Evolutionary conservation across 1,139 yeast genomes (phyloP), one percentile per base, ranked within the genome.

Genomic region (Candida tetrigidarum): DNA sequence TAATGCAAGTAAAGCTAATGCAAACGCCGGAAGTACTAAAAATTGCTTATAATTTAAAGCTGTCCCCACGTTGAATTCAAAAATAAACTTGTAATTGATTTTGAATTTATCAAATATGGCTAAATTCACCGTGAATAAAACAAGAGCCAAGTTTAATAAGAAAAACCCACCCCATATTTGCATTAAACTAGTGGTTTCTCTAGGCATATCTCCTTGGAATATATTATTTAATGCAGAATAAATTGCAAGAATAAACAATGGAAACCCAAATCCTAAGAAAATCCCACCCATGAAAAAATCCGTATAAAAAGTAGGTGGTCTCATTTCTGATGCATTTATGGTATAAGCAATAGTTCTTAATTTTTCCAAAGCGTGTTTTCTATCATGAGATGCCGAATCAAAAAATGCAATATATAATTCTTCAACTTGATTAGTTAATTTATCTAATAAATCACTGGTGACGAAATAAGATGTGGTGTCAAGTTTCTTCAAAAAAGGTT

Each of bases 151-250:
- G 36, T 78, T 71, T 5, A 86, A 64, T 46, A 91, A 59, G 52
- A 91, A 80, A 62, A 90, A 90, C 1, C 98, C 98, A 5, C 85
- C 97, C 96, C 97, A 93, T 4, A 93, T 76, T 57, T 95, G 98
- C 39, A 93, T 64, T 47, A 92, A 60, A 48, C 67, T 84, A 39
- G 66, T 67, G 0, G 83, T 87, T 50, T 80, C 84, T n/a, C n/a
- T n/a, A 1, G 81, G 79, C 12, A 79, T 59, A 2, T 63, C 60
- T 1, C 63, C 62, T 32, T 56, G 56, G 7, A 76, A 35, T 0
- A 81, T 67, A 41, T 67, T 70, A 41, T 64, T 58, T 1, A 84
- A 54, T 0, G 84, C 92, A 2, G 61, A 51, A 46, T 77, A 79
- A 3, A 84, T 46, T 0, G 80, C 83, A 37, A 82, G 69, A 1